phyloP scores from a whole-genome alignment of 2,329 filamentous ascomycete species.

The Trichothecium roseum region DNA sequence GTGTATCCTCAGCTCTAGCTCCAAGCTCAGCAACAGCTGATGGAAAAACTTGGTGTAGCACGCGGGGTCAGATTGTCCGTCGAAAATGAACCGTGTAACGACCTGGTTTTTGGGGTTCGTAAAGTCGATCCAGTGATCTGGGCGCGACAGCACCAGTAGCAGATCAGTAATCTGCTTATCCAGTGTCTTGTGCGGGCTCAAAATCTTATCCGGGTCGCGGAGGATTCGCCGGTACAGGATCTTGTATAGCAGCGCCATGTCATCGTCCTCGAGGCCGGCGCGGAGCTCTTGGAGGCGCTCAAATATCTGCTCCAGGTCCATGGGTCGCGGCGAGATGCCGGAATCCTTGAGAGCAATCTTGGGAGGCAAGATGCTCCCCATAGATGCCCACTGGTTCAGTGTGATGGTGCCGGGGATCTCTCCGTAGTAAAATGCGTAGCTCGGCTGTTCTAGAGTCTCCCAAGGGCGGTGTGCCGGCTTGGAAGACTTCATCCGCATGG shows the following conservation, averaged over 20 bases:
- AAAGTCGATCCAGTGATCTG: constrained; percentile 61
- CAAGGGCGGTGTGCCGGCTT: constrained; percentile 42
- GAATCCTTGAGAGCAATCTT: constrained; percentile 47
- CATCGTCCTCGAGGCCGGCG: constrained; percentile 42
- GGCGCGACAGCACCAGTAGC: constrained; percentile 56
- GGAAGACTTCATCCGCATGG: constrained; percentile 34
- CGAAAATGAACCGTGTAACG: constrained; percentile 61
- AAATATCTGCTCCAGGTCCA: constrained; percentile 47
- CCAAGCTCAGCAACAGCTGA: constrained; percentile 63
- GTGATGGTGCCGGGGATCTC: constrained; percentile 59
- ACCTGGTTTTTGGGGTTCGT: constrained; percentile 61
- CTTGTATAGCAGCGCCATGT: constrained; percentile 48
- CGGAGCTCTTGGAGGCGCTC: constrained; percentile 50
- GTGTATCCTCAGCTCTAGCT: constrained; percentile 61
- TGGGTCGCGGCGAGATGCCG: constrained; percentile 47
- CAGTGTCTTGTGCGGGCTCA: constrained; percentile 51
- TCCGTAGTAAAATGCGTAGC: constrained; percentile 58
- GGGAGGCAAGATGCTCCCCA: constrained; percentile 45
- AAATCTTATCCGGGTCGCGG: constrained; percentile 53
- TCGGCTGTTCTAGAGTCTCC: constrained; percentile 67
- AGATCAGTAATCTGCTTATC: constrained; percentile 66
- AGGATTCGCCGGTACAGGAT: constrained; percentile 59
- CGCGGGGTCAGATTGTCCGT: constrained; percentile 23
- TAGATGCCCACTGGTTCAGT: constrained; percentile 57
- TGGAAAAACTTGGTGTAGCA: constrained; percentile 62